Base-by-base conservation (phyloP, 768 basidiomycete species). In the Auricularia sp. region DNA sequence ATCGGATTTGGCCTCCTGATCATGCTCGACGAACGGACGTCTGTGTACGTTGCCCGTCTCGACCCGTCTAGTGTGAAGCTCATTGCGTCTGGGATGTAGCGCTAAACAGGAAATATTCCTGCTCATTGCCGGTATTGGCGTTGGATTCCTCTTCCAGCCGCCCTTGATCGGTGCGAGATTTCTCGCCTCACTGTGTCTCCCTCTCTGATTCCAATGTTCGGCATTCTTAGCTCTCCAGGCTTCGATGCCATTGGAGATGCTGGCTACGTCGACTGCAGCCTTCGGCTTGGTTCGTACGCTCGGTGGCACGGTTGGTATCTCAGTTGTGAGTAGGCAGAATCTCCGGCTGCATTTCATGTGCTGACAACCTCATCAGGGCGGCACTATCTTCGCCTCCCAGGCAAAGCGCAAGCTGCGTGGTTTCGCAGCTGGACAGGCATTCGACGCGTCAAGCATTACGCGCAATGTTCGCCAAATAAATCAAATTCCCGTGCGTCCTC, bases 221-320 rank as follows among this genome's bases (percentile, higher is more conserved):
- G 7, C 21, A n/a, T 56, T 56, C 24, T 10, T 21, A 59, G 56
- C 80, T 16, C 75, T 94, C 16, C 92, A 94, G 75, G 89, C 90
- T 1, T 87, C 91, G 0, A 94, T 94, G 91, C 92, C 92, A 0
- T 70, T 90, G 16, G 86, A 85, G 69, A 90, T 92, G 68, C 90
- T 93, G 89, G 90, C 91, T 2, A 91, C 90, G 1, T 85, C 84
- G 63, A 91, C 91, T 0, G 77, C 82, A 1, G 84, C 85, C 0
- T 88, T 87, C 70, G 82, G 83, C 29, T 87, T 94, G 71, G 76
- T 93, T 67, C 81, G 89, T 67, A 84, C 82, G 3, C 73, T 92
- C 35, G 90, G 90, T 13, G 90, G 85, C 18, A 88, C 90, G 0
- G 78, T 92, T 34, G 89, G 89, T 10, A 83, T 92, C 64, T 80